Conservation (phyloP, 495 filamentous ascomycete species). For the Parathielavia hyrcaniae region DNA sequence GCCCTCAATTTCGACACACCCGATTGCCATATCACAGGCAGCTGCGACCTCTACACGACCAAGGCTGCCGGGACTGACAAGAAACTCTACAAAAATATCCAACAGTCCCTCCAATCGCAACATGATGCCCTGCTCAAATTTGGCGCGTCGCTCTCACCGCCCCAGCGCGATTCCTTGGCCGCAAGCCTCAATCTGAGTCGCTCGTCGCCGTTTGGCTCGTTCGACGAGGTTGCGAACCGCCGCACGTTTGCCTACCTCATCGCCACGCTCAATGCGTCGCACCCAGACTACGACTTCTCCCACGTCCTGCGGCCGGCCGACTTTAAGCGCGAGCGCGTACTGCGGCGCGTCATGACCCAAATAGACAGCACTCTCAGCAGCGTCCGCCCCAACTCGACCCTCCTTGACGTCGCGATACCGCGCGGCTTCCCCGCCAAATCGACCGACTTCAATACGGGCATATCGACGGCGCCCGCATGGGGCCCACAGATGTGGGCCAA, state of each 20-base stretch:
- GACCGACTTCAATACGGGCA: conserved; percentile 24
- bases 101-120: conserved; percentile 77
- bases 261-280: conserved; percentile 93
- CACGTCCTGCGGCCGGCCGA: conserved; percentile 80
- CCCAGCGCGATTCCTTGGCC: conserved; percentile 52
- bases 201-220: conserved; percentile 81
- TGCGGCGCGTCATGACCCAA: conserved; percentile 71
- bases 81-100: conserved; percentile 93
- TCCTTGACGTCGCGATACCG: conserved; percentile 22
- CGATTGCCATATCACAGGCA: conserved; percentile 81
- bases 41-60: conserved; percentile 93
- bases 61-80: conserved; percentile 92
- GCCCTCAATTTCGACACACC: conserved; percentile 90
- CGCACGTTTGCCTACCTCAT: conserved; percentile 94
- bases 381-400: conserved; percentile 54
- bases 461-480: conserved; percentile 52
- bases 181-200: conserved; percentile 69
- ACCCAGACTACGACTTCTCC: conserved; percentile 97
- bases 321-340: conserved; percentile 70
- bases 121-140: conserved; percentile 80
- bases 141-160: conserved; percentile 73
- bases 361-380: conserved; percentile 82
- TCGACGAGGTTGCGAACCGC: conserved; percentile 79
- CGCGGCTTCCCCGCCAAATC: conserved; percentile 29
- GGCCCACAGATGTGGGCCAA: conserved; percentile 80